Evolutionary conservation across 1,284 basidiomycete species (phyloP), one percentile per base, ranked within the genome.

Genomic region (Irpex lacteus): DNA sequence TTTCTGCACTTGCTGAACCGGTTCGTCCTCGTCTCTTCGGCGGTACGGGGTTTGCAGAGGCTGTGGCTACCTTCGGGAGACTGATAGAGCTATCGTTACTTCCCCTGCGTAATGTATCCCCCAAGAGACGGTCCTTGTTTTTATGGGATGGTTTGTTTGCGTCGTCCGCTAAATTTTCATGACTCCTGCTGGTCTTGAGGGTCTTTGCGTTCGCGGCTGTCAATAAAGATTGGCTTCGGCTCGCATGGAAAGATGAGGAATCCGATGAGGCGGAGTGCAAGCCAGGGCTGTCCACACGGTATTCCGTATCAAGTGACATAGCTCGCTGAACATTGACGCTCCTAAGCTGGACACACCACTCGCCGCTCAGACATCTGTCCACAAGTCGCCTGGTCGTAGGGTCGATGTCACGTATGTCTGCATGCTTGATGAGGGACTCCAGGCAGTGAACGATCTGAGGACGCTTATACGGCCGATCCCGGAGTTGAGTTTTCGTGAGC

Each of bases 401-500:
- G 65, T 89, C 91, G 66, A 96, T 81, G 59, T 96, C 92, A 36
- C 91, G 86, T 64, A 98, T 91, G 60, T 88, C 82, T 3, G 87
- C 84, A 69, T 95, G 85, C 60, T 87, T 82, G 49, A 92, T 82
- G 26, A 98, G 82, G 0, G 87, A 90, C 68, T 94, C 87, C n/a
- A 99, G 84, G 4, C 93, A 84, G 53, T 88, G 85, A 9, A 94
- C 88, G 67, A 99, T 93, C 74, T 98, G 92, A 0, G 90, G 83
- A 4, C 96, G 91, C 75, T 99, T 99, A 82, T 99, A 98, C 0
- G 94, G 90, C 66, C 87, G 82, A 62, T 81, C 81, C 38, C 90
- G 89, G 5, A 99, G 83, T 76, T 99, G 98, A 0, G 98, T 99
- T 74, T 95, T 95, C 15, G 93, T 96, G 32, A 99, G 84, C 3